A percentile compares a stretch with the other conserved stretches of the same genome.
phyloP scores from a whole-genome alignment of 768 basidiomycete species.

The Tephrocybe sp. region DNA sequence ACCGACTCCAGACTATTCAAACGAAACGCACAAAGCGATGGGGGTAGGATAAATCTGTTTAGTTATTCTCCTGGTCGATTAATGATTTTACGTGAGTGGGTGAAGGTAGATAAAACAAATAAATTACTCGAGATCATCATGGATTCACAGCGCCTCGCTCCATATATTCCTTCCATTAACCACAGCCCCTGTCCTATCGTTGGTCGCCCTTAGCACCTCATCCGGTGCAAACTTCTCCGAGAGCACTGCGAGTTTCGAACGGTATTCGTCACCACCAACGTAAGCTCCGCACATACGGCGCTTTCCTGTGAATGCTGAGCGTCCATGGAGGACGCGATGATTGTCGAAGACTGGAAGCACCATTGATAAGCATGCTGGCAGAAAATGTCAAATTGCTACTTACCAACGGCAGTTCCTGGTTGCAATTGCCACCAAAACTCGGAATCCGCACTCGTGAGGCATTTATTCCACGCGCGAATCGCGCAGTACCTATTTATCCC shows the following conservation, averaged over 20 bases:
- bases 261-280: conserved; percentile 86
- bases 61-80: too few species aligned
- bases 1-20: too few species aligned
- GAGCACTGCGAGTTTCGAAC: conserved; percentile 71
- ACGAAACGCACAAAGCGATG: too few species aligned
- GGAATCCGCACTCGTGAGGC: conserved; percentile 75
- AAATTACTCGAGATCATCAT: neutral
- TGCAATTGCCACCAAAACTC: conserved; percentile 91
- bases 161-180: conserved; percentile 51
- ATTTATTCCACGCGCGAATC: conserved; percentile 71
- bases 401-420: conserved; percentile 83
- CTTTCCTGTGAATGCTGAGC: conserved; percentile 85
- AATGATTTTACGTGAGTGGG: too few species aligned
- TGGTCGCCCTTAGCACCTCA: conserved; percentile 24
- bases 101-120: neutral
- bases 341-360: conserved; percentile 74
- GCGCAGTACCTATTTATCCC: conserved; percentile 65
- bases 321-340: conserved; percentile 90
- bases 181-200: conserved; percentile 18
- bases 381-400: conserved; percentile 29
- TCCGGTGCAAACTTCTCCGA: conserved; percentile 52
- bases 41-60: too few species aligned
- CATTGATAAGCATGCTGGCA: too few species aligned
- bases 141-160: conserved; percentile 49
- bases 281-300: conserved; percentile 97